Evolutionary conservation across 202 grass and related monocot species (phyloP).

Genomic region (Brachypodium distachyon): DNA sequence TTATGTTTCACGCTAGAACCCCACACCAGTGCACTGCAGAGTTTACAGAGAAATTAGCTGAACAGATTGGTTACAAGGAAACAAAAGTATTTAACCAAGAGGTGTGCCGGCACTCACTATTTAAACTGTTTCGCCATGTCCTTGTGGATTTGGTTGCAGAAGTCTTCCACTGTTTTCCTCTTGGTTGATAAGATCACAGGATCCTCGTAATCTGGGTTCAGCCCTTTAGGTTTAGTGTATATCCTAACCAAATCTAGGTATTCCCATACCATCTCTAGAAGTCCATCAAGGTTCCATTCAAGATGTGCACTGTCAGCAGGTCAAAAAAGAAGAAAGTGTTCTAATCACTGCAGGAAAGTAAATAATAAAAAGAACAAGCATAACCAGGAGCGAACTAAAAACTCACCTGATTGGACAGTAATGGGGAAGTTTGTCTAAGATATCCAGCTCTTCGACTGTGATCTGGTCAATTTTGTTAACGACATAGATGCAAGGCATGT

Average conservation of each 20-base stretch:
- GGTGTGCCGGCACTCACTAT: slow-evolving; percentile 48
- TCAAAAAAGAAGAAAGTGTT: neutral
- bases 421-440: slow-evolving; percentile 95
- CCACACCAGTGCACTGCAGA: slow-evolving; percentile 85
- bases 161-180: slow-evolving; percentile 78
- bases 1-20: slow-evolving; percentile 92
- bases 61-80: neutral
- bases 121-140: slow-evolving; percentile 97
- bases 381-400: slow-evolving; percentile 5
- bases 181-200: slow-evolving; percentile 83
- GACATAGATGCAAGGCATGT: slow-evolving; percentile 93
- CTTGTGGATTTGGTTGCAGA: slow-evolving; percentile 85
- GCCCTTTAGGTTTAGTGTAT: slow-evolving; percentile 84
- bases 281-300: slow-evolving; percentile 95
- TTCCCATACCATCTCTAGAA: slow-evolving; percentile 87
- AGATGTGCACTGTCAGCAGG: slow-evolving; percentile 59
- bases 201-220: slow-evolving; percentile 97
- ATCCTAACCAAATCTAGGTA: slow-evolving; percentile 84
- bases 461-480: slow-evolving; percentile 99
- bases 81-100: neutral
- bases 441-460: slow-evolving; percentile 94
- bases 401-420: slow-evolving; percentile 87
- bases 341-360: neutral
- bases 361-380: neutral
- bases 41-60: neutral